Evolutionary conservation across 257 asterid genomes (phyloP).

Genomic region (Solanum microdontum): DNA sequence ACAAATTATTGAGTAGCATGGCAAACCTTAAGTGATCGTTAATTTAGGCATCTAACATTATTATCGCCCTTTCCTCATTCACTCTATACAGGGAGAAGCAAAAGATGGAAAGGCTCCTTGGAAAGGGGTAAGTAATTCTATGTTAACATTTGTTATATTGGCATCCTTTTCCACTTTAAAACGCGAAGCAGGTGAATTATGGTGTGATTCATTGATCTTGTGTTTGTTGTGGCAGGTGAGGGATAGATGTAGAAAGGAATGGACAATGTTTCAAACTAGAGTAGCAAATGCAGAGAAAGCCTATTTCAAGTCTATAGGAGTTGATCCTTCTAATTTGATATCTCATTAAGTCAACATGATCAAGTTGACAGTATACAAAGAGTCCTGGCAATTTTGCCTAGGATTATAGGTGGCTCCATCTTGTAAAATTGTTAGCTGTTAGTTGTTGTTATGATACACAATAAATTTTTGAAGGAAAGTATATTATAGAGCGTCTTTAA

Average conservation of each 20-base stretch:
- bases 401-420: background rate
- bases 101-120: constrained; percentile 59
- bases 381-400: background rate
- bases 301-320: constrained; percentile 40
- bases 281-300: constrained; percentile 51
- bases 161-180: background rate
- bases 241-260: constrained; percentile 53
- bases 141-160: background rate
- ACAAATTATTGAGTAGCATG: background rate
- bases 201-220: background rate
- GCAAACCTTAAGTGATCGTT: background rate
- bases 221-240: constrained; percentile 38
- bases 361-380: background rate
- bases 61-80: background rate
- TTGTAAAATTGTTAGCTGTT: background rate
- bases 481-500: background rate
- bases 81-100: constrained; percentile 37
- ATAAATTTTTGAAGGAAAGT: background rate
- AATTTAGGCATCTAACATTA: background rate
- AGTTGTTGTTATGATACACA: background rate
- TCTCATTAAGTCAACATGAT: constrained; percentile 2
- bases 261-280: constrained; percentile 64
- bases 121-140: constrained; percentile 54
- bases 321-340: constrained; percentile 28
- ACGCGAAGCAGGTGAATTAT: background rate